A percentile compares a stretch with the other conserved stretches of the same genome.
These are phyloP conservation scores for Penicillium olsonii DNA, from an alignment of 2,329 filamentous ascomycete species.

Conservation along the genomic window DNA sequence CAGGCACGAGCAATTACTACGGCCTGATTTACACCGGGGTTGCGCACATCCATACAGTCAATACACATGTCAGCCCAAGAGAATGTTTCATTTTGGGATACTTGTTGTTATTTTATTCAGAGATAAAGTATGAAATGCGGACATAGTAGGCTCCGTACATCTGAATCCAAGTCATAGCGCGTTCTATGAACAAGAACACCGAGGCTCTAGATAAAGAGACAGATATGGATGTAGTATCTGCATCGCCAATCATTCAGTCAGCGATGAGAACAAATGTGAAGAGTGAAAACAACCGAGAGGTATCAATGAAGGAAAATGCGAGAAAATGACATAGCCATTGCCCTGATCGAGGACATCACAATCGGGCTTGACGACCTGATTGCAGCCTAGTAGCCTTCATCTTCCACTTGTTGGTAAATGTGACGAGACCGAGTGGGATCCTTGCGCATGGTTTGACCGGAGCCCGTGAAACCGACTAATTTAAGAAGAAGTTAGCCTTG, in stretches of 20 bases:
- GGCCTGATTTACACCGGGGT: no score
- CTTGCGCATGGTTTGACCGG: conserved; percentile 93
- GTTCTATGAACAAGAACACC: conserved; percentile 20
- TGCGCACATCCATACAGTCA: no score
- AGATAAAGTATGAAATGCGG: background rate
- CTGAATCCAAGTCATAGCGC: conserved; percentile 20
- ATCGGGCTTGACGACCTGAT: conserved; percentile 1
- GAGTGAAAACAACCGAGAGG: conserved; percentile 14
- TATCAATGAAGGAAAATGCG: conserved; percentile 14
- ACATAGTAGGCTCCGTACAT: background rate
- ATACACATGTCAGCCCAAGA: background rate
- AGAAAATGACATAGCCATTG: conserved; percentile 15
- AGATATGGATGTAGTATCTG: conserved; percentile 26
- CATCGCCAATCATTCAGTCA: conserved; percentile 29
- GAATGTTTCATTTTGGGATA: background rate
- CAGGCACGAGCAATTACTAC: no score
- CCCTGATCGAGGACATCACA: conserved; percentile 7
- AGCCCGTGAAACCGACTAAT: conserved; percentile 91
- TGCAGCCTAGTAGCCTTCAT: conserved; percentile 55
- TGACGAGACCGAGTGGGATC: conserved; percentile 80
- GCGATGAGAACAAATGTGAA: conserved; percentile 25
- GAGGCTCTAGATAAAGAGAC: conserved; percentile 19
- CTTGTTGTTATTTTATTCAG: conserved; percentile 5
- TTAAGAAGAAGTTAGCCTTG: conserved; percentile 4
- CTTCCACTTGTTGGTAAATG: conserved; percentile 76